Base-by-base conservation (phyloP, 768 basidiomycete genomes). In the Trametes punicea region DNA sequence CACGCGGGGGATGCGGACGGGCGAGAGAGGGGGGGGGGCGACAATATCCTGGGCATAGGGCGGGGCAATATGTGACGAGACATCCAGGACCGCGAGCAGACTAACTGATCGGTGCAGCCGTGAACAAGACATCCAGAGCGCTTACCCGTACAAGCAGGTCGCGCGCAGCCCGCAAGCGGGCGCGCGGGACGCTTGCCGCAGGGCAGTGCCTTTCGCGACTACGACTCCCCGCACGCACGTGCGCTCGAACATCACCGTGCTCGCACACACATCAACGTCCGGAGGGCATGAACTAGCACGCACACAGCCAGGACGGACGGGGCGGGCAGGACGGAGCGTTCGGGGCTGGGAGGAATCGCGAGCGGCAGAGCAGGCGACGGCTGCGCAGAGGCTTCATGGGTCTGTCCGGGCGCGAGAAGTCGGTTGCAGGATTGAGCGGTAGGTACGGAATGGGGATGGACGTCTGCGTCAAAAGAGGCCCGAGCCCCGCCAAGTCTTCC, bases 281-380 rank as follows among this genome's bases (percentile, higher is more conserved):
- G 51, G 54, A 38, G 60, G 54, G 53, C 65, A 47, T 64, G 65
- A 56, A 46, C 64, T 67, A 62, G 66, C 66, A 67, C 60, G 64
- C 64, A 48, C 62, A 46, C 54, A 39, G 42, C 54, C 57, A 27
- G 54, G 33, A 40, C 42, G 30, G 44, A 52, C 40, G 44, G 56
- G 49, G 46, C 36, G 46, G 57, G 33, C 58, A 31, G 47, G 57
- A 63, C 57, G 51, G 59, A 56, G 55, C 61, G 55, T 38, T 40
- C 53, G 41, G 58, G 45, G 45, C 36, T 29, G 33, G 57, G 47
- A 61, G 59, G 54, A 49, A 44, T 42, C 44, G 58, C 46, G 30
- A 47, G 46, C 34, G 26, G 52, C n/a, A 31, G 46, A 41, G 57
- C 52, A 57, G 50, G 56, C 56, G 59, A 56, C 62, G 58, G 58